phyloP scores from a whole-genome alignment of 345 rosid genomes.

The Zanthoxylum bungeanum region DNA sequence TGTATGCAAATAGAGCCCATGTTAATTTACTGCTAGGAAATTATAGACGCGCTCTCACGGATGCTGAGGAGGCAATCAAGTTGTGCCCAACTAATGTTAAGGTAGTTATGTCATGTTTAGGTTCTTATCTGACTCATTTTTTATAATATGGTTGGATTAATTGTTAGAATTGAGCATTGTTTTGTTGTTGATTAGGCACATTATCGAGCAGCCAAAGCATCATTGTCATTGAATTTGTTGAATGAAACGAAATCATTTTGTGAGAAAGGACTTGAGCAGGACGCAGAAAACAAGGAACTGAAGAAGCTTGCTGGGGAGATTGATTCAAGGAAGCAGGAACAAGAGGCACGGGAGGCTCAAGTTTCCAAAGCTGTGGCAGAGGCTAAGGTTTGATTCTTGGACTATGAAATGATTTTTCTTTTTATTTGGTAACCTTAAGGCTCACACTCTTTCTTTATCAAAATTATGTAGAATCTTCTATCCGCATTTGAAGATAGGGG shows the following conservation, averaged over 20 bases:
- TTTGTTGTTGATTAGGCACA: conserved; percentile 40
- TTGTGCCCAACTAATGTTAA: conserved; percentile 56
- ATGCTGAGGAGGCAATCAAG: conserved; percentile 73
- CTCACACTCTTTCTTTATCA: conserved; percentile 3
- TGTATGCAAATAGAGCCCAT: conserved; percentile 82
- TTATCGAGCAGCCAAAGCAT: conserved; percentile 91
- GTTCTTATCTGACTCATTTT: neutral
- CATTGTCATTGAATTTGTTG: conserved; percentile 55
- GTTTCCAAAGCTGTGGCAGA: conserved; percentile 51
- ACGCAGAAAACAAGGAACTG: conserved; percentile 65
- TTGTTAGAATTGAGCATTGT: neutral
- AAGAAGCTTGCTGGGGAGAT: conserved; percentile 59
- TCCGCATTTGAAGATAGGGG: conserved; percentile 68
- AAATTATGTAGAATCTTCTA: conserved; percentile 47
- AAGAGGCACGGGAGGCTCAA: conserved; percentile 50
- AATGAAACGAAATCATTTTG: conserved; percentile 55
- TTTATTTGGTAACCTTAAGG: conserved; percentile 1
- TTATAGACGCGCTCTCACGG: conserved; percentile 66
- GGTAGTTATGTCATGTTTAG: conserved; percentile 33
- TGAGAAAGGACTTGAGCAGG: conserved; percentile 53
- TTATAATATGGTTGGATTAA: neutral
- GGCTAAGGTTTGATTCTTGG: conserved; percentile 62
- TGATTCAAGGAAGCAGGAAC: conserved; percentile 52
- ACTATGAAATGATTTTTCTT: neutral
- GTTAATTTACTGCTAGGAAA: conserved; percentile 82